These are phyloP conservation scores for Neurospora terricola DNA, from an alignment of 495 filamentous ascomycete genomes.

Conservation along the genomic window DNA sequence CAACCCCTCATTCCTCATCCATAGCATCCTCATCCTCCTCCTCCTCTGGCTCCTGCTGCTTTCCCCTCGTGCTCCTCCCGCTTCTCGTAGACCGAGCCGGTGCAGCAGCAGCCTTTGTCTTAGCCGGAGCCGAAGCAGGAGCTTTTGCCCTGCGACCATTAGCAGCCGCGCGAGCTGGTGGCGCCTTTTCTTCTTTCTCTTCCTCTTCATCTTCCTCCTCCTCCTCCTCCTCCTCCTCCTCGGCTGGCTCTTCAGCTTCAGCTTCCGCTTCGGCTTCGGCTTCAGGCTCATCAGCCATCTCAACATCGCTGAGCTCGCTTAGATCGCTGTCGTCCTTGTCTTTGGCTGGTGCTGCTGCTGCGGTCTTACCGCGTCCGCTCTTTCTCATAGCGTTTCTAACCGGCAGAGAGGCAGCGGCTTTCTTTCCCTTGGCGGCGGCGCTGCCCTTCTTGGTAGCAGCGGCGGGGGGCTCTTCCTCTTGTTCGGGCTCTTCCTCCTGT, in stretches of 20 bases:
- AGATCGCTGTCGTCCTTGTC: neutral
- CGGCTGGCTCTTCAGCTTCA: constrained; percentile 3
- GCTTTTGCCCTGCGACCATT: constrained; percentile 12
- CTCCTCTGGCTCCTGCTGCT: neutral
- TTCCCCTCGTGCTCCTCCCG: constrained; percentile 5
- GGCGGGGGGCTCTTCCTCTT: constrained; percentile 7
- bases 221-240: neutral
- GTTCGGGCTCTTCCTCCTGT: constrained; percentile 1
- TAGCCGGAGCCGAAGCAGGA: constrained; percentile 1
- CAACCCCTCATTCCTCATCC: neutral
- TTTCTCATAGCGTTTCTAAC: neutral
- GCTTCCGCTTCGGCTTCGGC: neutral
- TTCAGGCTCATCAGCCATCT: neutral
- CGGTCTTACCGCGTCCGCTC: neutral
- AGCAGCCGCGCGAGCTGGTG: neutral
- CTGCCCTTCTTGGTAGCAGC: neutral
- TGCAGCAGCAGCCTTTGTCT: constrained; percentile 4
- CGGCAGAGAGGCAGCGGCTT: constrained; percentile 1
- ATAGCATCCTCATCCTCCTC: neutral
- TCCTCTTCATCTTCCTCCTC: neutral
- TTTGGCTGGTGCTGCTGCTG: neutral
- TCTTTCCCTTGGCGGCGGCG: constrained; percentile 3
- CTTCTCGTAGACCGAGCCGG: constrained; percentile 1
- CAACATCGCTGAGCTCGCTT: neutral
- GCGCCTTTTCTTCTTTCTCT: neutral